Percentiles rank a stretch among this genome's conserved stretches.
Conservation (phyloP, 2,329 filamentous ascomycete species). For the Alternaria ethzedia region DNA sequence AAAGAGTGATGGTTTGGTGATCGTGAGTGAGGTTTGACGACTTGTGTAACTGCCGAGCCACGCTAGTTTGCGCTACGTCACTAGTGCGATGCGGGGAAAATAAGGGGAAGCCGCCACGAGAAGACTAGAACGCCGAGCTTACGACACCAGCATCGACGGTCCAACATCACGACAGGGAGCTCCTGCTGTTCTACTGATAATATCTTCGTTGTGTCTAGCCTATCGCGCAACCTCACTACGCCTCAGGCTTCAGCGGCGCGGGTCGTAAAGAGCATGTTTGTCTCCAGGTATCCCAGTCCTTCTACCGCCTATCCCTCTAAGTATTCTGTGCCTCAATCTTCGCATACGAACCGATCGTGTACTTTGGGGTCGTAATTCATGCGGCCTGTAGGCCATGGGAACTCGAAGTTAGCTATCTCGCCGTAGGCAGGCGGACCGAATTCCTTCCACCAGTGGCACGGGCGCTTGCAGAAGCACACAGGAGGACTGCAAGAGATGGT, state of each 20-base stretch:
- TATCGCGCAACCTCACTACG: background rate
- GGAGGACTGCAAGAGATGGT: background rate
- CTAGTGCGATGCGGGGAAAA: constrained; percentile 19
- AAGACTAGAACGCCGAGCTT: background rate
- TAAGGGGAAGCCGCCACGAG: background rate
- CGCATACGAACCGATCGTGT: background rate
- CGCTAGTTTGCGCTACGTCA: constrained; percentile 4
- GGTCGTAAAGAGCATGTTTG: too few relatives aligned
- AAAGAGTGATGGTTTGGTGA: background rate
- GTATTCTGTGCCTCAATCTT: background rate
- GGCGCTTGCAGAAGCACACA: background rate
- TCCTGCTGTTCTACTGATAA: background rate
- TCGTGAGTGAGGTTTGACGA: background rate
- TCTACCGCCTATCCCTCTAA: background rate
- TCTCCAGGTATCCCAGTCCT: too few relatives aligned
- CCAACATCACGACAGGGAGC: background rate
- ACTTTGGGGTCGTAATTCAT: background rate
- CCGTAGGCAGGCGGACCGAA: background rate
- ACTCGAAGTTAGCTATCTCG: background rate
- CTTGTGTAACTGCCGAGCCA: constrained; percentile 13
- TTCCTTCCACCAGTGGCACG: background rate
- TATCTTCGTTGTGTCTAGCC: background rate
- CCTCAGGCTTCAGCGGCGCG: too few relatives aligned
- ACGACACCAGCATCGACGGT: background rate
- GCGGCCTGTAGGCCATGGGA: background rate